phyloP scores from a whole-genome alignment of 345 rosid genomes.

The Populus davidiana region DNA sequence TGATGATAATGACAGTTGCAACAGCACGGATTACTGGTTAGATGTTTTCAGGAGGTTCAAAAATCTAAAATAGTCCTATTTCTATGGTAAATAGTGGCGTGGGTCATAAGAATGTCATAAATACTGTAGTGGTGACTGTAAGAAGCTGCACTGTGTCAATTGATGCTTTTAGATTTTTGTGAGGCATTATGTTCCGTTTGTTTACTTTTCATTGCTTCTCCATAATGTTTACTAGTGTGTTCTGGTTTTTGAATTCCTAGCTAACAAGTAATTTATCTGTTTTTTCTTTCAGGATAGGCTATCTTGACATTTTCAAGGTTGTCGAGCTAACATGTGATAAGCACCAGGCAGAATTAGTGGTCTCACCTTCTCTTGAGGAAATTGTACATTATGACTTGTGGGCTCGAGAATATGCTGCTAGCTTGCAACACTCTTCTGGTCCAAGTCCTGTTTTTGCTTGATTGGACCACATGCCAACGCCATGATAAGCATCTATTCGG shows the following conservation, averaged over 20 bases:
- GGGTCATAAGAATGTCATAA: neutral
- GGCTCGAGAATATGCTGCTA: slow-evolving; percentile 77
- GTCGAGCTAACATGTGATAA: slow-evolving; percentile 81
- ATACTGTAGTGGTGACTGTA: neutral
- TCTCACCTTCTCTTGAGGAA: slow-evolving; percentile 76
- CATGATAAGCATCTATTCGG: neutral
- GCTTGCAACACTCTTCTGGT: slow-evolving; percentile 42
- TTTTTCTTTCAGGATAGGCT: slow-evolving; percentile 61
- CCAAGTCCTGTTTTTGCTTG: slow-evolving; percentile 50
- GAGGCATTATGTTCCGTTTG: neutral
- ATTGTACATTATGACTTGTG: slow-evolving; percentile 83
- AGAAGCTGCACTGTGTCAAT: neutral
- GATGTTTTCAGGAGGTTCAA: neutral
- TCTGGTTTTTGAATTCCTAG: neutral
- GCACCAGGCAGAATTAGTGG: slow-evolving; percentile 67
- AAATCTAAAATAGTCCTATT: neutral
- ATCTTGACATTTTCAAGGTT: slow-evolving; percentile 84
- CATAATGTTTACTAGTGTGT: neutral
- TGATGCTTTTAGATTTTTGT: neutral
- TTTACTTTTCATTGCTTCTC: neutral
- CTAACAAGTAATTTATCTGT: neutral
- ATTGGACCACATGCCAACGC: slow-evolving; percentile 2
- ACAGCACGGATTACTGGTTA: neutral
- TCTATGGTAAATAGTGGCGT: neutral
- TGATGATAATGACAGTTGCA: neutral